Evolutionary conservation across 768 basidiomycete species (phyloP), one percentile per base, ranked within the genome.

Genomic region (Paxillus involutus): DNA sequence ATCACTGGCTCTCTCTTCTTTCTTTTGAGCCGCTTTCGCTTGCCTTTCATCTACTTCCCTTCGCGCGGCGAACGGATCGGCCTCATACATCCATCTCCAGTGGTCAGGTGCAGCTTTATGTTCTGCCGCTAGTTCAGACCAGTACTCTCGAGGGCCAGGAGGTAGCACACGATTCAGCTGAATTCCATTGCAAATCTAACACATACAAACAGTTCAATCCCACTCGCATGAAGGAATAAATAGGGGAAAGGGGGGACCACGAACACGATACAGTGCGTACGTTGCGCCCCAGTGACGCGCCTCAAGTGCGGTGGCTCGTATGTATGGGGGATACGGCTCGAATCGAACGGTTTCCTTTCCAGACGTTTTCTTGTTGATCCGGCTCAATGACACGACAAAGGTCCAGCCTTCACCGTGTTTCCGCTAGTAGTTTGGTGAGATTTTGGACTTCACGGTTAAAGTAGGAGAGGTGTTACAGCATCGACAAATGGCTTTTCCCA

Each of bases 271-370:
- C 49, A 96, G 72, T 39, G 90, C 89, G 62, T 90, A 93, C 3
- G 87, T 88, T 14, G 93, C 93, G 37, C 87, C 93, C 86, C 90
- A 94, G 65, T 97, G 94, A 51, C 86, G 88, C 29, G 94, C 93
- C 71, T 96, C 91, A 21, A 86, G 65, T 7, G 85, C 79, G n/a
- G 85, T 85, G 2, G 81, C 77, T 56, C 83, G 76, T 43, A 80
- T 72, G 59, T 89, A 81, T 6, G 86, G 80, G 1, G 90, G 88
- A 64, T 88, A 82, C 6, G 93, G 88, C 56, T 84, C 83, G 58
- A 97, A 71, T 44, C 82, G 77, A 14, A 93, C 85, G 5, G 73
- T 79, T 63, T 94, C 90, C 50, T 71, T 77, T 58, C 86, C 79
- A 4, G 83, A 83, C 17, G 78, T 85, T 68, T 87, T 94, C 66